A percentile compares a stretch with the other conserved stretches of the same genome.
These are phyloP conservation scores for Pythium volutum DNA, from an alignment of 352 stramenopile genomes.

Conservation along the genomic window DNA sequence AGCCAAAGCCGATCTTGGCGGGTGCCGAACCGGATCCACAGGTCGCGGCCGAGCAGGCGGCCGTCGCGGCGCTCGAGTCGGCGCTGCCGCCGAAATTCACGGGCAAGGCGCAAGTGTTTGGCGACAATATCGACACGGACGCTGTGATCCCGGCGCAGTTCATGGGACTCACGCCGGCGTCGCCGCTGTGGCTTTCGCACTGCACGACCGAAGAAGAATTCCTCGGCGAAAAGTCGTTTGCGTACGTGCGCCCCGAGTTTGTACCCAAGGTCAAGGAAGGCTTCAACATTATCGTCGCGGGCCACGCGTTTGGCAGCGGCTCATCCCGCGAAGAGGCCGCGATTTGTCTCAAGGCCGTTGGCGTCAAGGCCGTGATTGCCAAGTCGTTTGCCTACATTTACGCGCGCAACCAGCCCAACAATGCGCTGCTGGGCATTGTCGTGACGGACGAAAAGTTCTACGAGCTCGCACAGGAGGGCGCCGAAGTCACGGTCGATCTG, in stretches of 20 bases:
- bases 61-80: slow-evolving; percentile 51
- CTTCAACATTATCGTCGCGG: slow-evolving; percentile 80
- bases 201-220: slow-evolving; percentile 81
- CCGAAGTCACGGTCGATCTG: slow-evolving; percentile 68
- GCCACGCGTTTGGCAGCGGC: slow-evolving; percentile 67
- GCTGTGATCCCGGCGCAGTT: slow-evolving; percentile 81
- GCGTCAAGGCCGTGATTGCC: slow-evolving; percentile 77
- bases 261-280: slow-evolving; percentile 61
- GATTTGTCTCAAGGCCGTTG: slow-evolving; percentile 78
- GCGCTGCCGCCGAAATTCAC: slow-evolving; percentile 52
- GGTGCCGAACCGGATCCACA: slow-evolving; percentile 28
- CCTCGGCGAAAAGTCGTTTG: slow-evolving; percentile 76
- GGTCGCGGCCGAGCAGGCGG: slow-evolving; percentile 53
- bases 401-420: slow-evolving; percentile 82
- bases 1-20: slow-evolving; percentile 46
- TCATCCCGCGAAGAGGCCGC: slow-evolving; percentile 79
- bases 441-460: slow-evolving; percentile 82
- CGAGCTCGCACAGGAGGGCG: slow-evolving; percentile 59
- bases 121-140: slow-evolving; percentile 82
- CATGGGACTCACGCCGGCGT: slow-evolving; percentile 79
- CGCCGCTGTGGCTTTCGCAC: slow-evolving; percentile 70
- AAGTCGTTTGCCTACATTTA: slow-evolving; percentile 89
- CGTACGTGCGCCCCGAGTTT: slow-evolving; percentile 81
- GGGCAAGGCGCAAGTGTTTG: slow-evolving; percentile 70
- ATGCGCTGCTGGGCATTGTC: slow-evolving; percentile 75